These are phyloP conservation scores for Saccharata proteae DNA, from an alignment of 2,329 filamentous ascomycete genomes.

Conservation along the genomic window DNA sequence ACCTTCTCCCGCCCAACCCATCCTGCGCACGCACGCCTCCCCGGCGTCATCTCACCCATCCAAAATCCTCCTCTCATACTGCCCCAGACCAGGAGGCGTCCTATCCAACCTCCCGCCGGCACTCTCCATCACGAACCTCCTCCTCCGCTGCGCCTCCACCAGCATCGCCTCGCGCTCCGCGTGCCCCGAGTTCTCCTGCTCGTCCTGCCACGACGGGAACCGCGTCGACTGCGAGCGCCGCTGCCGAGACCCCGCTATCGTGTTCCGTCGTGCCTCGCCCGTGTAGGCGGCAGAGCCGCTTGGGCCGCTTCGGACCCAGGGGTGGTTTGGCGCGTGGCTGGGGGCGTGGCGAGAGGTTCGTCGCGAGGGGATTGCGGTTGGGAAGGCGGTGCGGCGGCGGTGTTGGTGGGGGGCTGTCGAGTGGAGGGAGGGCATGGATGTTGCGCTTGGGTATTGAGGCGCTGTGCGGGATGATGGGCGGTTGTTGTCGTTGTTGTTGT, in stretches of 20 bases:
- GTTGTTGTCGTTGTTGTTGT: too few species aligned
- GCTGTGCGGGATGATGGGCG: too few species aligned
- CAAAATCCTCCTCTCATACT: slow-evolving; percentile 18
- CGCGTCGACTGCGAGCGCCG: slow-evolving; percentile 2
- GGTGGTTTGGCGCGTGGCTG: background rate
- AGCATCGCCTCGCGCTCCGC: slow-evolving; percentile 15
- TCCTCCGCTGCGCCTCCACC: slow-evolving; percentile 12
- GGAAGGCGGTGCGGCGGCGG: too few species aligned
- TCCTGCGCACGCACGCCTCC: too few species aligned
- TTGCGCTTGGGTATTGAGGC: too few species aligned
- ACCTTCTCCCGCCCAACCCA: too few species aligned
- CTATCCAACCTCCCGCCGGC: slow-evolving; percentile 18
- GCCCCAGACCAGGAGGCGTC: slow-evolving; percentile 23
- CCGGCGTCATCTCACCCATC: too few species aligned
- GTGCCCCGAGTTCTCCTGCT: slow-evolving; percentile 23
- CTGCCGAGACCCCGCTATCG: slow-evolving; percentile 5
- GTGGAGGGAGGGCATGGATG: slow-evolving; percentile 9
- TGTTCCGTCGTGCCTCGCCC: slow-evolving; percentile 6
- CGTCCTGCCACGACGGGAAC: slow-evolving; percentile 14
- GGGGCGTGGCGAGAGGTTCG: slow-evolving; percentile 5
- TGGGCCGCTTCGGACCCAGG: slow-evolving; percentile 2
- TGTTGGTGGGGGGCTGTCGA: too few species aligned
- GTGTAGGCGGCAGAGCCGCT: background rate
- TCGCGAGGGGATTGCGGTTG: too few species aligned
- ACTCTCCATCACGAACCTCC: slow-evolving; percentile 11